These are phyloP conservation scores for Cryptosporidium baileyi DNA, from an alignment of 169 alveolate genomes.

Conservation along the genomic window DNA sequence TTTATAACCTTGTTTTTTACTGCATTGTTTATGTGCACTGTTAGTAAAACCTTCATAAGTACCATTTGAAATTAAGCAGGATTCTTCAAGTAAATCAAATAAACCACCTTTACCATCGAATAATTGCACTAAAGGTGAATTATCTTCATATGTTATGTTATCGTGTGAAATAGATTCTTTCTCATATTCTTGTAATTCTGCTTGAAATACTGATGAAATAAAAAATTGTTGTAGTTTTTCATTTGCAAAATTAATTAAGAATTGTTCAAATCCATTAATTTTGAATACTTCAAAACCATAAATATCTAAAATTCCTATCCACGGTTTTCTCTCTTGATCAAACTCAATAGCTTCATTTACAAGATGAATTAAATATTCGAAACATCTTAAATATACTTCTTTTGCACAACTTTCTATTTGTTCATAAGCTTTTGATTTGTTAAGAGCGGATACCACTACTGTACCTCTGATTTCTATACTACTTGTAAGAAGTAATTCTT, in stretches of 20 bases:
- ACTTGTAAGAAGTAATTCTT: conserved; percentile 42
- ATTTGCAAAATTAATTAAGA: conserved; percentile 96
- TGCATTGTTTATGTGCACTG: conserved; percentile 72
- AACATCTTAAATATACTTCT: conserved; percentile 80
- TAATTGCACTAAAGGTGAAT: conserved; percentile 28
- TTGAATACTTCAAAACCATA: conserved; percentile 97
- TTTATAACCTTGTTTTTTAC: conserved; percentile 60
- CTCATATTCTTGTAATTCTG: conserved; percentile 86
- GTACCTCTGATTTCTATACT: conserved; percentile 63
- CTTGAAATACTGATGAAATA: conserved; percentile 89
- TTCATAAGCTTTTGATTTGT: conserved; percentile 70
- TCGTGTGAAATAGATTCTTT: conserved; percentile 76
- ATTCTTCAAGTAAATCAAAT: conserved; percentile 73
- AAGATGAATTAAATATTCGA: conserved; percentile 78
- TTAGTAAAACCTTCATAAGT: conserved; percentile 72
- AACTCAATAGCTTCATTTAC: conserved; percentile 78
- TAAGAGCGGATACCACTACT: conserved; percentile 50
- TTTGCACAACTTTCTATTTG: conserved; percentile 74
- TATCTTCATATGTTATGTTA: conserved; percentile 61
- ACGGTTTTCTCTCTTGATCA: conserved; percentile 74
- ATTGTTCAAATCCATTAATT: conserved; percentile 96
- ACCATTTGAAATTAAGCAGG: conserved; percentile 75
- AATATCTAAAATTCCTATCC: conserved; percentile 97
- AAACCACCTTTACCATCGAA: conserved; percentile 73
- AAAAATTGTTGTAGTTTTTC: conserved; percentile 95